Evolutionary conservation across 371 early-diverging fungal genomes (phyloP), one percentile per base, ranked within the genome.

Genomic region (Polyrhizophydium stewartii): DNA sequence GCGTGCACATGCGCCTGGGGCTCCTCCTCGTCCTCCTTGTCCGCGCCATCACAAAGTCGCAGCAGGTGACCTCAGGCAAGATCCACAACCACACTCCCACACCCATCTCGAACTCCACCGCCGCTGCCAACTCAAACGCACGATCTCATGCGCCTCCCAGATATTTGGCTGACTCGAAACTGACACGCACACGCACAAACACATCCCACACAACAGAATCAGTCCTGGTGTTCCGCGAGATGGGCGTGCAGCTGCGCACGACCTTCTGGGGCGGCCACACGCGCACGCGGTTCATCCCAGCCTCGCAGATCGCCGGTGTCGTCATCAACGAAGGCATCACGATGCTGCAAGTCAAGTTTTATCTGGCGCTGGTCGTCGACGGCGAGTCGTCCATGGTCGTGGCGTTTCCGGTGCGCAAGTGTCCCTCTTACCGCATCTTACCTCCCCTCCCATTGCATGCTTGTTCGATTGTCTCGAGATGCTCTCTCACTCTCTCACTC

Each of bases 311-410:
- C 60, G 69, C 74, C 27, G 84, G 87, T 62, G 76, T 89, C 16
- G 74, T 89, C 56, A 87, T 90, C 63, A 87, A 88, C 58, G 91
- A 90, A 66, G 89, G 82, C 10, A 88, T 90, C 41, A 85, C 86
- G 9, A 74, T 88, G 75, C 83, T 85, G 75, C 87, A 88, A 50
- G 81, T 90, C 60, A 85, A 85, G 55, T 87, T 86, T 31, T 89
- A 88, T 65, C 68, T 90, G 74, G 89, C 87, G 12, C 81, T 89
- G 28, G 64, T 89, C 37, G 81, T 86, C 7, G 82, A 79, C 32
- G 81, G 78, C 25, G 77, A 85, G 55, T 78, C 81, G 35, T 69
- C 73, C 28, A 84, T 89, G 84, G 75, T 83, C 1, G 85, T 90
- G 27, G 85, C 86, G 10, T 90, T 88, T 63, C 81, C 83, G 78